Evolutionary conservation across 2,329 filamentous ascomycete genomes (phyloP), one percentile per base, ranked within the genome.

Genomic region (Cladophialophora exuberans): DNA sequence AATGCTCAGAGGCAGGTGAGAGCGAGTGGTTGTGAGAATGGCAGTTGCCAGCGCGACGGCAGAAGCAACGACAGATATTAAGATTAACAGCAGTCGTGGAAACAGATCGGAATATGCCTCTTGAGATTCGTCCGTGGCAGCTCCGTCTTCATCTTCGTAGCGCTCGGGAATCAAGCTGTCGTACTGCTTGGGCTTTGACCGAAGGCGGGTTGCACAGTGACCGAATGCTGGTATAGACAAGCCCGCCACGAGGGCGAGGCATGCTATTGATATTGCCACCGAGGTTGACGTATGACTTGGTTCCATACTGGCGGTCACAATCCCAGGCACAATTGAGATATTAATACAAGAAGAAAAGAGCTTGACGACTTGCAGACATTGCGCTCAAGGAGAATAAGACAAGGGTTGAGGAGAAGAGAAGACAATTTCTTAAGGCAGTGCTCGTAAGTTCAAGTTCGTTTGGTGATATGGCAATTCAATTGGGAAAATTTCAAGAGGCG

Each of bases 101-200:
- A 77, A 64, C 54, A 74, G 81, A 60, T 83, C 80, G 23, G 86
- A 87, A 66, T 86, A 91, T 33, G 76, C 77, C 18, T 78, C 77
- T 48, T 84, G 67, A 1, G 84, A 83, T 65, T 87, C 83, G 35
- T 82, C 77, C 0, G 84, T 87, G 26, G 85, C 86, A 60, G 80
- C 77, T 44, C 88, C 88, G 70, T 92, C 88, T 58, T 79, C 72
- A 65, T 92, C 88, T 62, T 84, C 75, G 65, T 91, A 91, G 10
- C 78, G 73, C 9, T 78, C 72, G 11, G 64, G 64, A 9, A 60
- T 28, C 25, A 52, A 33, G n/a, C n/a, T n/a, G 23, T 54, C 53
- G 48, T 59, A 56, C 6, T 61, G 57, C 20, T 44, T 50, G 25
- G 59, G 59, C 38, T 33, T 52, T 7, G 44, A 36, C 20, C 48